Evolutionary conservation across 2,329 filamentous ascomycete species (phyloP).

Genomic region (Corynespora cassiicola): DNA sequence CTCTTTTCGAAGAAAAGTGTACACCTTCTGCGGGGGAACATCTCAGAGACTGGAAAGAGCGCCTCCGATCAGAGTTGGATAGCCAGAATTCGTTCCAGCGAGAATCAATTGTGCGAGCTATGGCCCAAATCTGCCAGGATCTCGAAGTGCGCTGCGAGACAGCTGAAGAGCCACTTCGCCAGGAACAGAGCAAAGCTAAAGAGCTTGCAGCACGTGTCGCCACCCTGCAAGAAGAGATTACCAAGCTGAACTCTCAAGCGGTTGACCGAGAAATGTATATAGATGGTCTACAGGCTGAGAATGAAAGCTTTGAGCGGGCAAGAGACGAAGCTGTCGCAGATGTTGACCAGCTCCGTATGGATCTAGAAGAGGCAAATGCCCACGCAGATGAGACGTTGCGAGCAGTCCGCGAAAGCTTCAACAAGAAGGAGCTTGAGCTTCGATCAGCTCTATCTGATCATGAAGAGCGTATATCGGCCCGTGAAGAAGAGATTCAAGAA

Average conservation of each 20-base stretch:
- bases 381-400: conserved; percentile 36
- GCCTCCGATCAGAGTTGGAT: conserved; percentile 52
- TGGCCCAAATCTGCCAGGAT: conserved; percentile 62
- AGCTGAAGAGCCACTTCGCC: conserved; percentile 60
- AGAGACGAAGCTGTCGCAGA: conserved; percentile 44
- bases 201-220: conserved; percentile 40
- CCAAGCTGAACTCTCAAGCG: conserved; percentile 35
- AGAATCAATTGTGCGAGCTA: conserved; percentile 55
- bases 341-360: conserved; percentile 37
- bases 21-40: conserved; percentile 42
- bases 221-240: conserved; percentile 42
- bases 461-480: conserved; percentile 21
- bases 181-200: conserved; percentile 48
- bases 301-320: conserved; percentile 47
- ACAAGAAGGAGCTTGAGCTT: conserved; percentile 46
- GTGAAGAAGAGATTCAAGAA: conserved; percentile 12
- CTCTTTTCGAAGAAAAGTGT: conserved; percentile 45
- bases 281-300: conserved; percentile 47
- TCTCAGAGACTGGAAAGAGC: conserved; percentile 57
- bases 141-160: conserved; percentile 63
- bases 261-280: conserved; percentile 35
- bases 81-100: conserved; percentile 48
- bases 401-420: conserved; percentile 25
- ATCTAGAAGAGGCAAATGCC: conserved; percentile 46
- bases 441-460: conserved; percentile 23